Evolutionary conservation across 306 rosid genomes (phyloP), one percentile per base, ranked within the genome.

Genomic region (Glycine latifolia): DNA sequence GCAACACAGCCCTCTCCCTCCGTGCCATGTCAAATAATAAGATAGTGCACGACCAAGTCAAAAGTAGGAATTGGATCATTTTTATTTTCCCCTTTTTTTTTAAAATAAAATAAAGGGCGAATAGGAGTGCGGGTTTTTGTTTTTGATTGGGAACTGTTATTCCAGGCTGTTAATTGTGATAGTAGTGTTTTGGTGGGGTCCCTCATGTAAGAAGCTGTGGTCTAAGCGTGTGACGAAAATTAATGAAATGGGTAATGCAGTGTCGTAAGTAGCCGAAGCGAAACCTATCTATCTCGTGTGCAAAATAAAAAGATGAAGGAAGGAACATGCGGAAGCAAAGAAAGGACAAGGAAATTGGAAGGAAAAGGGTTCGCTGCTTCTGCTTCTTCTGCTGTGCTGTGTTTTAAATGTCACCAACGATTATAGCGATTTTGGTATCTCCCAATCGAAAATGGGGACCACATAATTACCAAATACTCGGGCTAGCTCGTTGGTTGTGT

Each of bases 361-460:
- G 1, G 31, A 26, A 71, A 31, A 20, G 54, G 54, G 73, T 54
- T n/a, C 37, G 76, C 79, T 44, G 65, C 79, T 44, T 71, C 5
- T 53, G 10, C 79, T 44, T 71, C 79, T 44, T 71, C 5, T 53
- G 10, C 8, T 67, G 60, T 37, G 47, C 31, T 26, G 31, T 26
- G 31, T 26, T 46, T 73, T 37, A 43, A 73, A 78, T 68, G 86
- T 50, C 66, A 81, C 73, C 71, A 74, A 69, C 10, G 73, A 68
- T 10, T 20, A 44, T 33, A 26, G 87, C 53, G 63, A 79, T 14
- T 55, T 75, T 35, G 79, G 68, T 74, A 74, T 71, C 54, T 75
- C 12, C 78, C 26, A 43, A 35, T 48, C 14, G 31, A 80, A 70
- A 9, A 54, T 67, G 72, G 85, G 84, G 86, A 69, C 87, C 87